These are phyloP conservation scores for Phlyctochytrium planicorne DNA, from an alignment of 192 early-diverging fungal genomes.

Conservation along the genomic window DNA sequence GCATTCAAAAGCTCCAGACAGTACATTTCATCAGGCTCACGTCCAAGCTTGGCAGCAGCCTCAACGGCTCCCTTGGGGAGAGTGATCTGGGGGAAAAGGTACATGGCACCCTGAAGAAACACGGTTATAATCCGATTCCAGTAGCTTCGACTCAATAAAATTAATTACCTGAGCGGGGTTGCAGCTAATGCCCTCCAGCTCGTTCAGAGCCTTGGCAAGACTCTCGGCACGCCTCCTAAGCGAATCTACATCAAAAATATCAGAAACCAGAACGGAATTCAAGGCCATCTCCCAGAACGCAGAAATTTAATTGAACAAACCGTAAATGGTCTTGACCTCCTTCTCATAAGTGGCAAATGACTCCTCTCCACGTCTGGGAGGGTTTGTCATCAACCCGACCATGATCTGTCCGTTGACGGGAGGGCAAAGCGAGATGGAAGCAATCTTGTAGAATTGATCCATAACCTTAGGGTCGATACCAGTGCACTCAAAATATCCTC, in stretches of 20 bases:
- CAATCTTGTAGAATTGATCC: slow-evolving; percentile 91
- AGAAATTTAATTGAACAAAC: slow-evolving; percentile 13
- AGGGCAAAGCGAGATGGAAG: slow-evolving; percentile 89
- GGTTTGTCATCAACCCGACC: slow-evolving; percentile 87
- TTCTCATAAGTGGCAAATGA: slow-evolving; percentile 72
- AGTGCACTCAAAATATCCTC: slow-evolving; percentile 94
- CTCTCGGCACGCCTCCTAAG: slow-evolving; percentile 75
- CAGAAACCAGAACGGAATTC: no score
- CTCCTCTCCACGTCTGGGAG: slow-evolving; percentile 77
- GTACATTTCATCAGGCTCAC: slow-evolving; percentile 86
- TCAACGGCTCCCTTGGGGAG: slow-evolving; percentile 76
- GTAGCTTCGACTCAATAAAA: neutral
- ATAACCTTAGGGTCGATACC: slow-evolving; percentile 67
- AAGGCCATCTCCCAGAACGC: slow-evolving; percentile 1
- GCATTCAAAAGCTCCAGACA: slow-evolving; percentile 88
- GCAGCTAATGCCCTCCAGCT: slow-evolving; percentile 79
- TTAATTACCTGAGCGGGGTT: slow-evolving; percentile 60
- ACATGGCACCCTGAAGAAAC: slow-evolving; percentile 86
- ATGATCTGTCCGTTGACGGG: slow-evolving; percentile 94
- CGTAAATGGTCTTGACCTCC: slow-evolving; percentile 74
- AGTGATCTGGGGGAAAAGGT: slow-evolving; percentile 84
- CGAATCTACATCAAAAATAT: slow-evolving; percentile 43
- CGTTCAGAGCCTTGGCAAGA: slow-evolving; percentile 76
- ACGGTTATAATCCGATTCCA: neutral
- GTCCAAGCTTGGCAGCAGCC: slow-evolving; percentile 67